Percentiles rank a stretch among this genome's conserved stretches.
Conservation (phyloP, 73 alveolate species). For the Stentor roeselii region DNA sequence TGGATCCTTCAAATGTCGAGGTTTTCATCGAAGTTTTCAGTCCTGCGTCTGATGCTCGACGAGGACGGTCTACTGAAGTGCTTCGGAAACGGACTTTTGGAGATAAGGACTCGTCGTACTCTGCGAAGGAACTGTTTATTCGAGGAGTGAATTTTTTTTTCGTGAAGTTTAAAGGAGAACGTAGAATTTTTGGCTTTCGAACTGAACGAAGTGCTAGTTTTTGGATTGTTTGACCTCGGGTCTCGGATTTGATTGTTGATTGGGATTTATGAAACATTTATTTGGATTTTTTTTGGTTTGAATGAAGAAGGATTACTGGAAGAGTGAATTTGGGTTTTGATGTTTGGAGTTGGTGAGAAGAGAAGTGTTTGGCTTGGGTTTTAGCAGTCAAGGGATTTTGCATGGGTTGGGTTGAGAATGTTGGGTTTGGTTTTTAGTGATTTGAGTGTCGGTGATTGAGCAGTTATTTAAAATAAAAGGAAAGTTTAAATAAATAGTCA, state of each 20-base stretch:
- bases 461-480: too few relatives aligned
- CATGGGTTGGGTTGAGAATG: too few relatives aligned
- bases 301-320: too few relatives aligned
- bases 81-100: not conserved
- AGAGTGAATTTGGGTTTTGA: too few relatives aligned
- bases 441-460: too few relatives aligned
- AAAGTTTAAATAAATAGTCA: too few relatives aligned
- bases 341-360: too few relatives aligned
- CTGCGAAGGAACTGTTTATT: conserved; percentile 9
- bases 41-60: not conserved
- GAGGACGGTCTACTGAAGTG: conserved; percentile 11
- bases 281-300: too few relatives aligned
- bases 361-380: too few relatives aligned
- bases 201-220: not conserved
- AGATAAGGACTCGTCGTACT: not conserved
- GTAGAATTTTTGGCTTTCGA: not conserved
- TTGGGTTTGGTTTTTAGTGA: too few relatives aligned
- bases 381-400: too few relatives aligned
- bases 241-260: not conserved
- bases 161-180: not conserved
- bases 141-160: conserved; percentile 6
- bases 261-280: not conserved
- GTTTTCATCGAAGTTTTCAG: not conserved
- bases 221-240: not conserved
- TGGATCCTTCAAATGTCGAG: not conserved